Base-by-base conservation (phyloP, 1,284 basidiomycete genomes). In the Gomphus bonarii region DNA sequence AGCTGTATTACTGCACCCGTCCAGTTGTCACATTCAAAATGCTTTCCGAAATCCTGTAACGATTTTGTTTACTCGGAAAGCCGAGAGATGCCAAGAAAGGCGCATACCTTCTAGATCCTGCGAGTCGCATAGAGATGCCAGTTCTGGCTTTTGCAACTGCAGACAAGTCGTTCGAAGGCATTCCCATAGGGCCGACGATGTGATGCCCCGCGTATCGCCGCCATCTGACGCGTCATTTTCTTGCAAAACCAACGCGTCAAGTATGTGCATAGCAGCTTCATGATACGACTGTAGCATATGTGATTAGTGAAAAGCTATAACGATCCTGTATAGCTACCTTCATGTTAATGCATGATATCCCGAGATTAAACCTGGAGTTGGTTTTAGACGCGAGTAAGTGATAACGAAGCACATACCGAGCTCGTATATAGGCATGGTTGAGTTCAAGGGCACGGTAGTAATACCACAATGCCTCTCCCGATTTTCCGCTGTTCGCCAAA, bases 371-470 rank as follows among this genome's bases (percentile, higher is more conserved):
- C 61, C 91, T 89, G 55, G 36, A 47, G 16, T 54, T 55, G 40
- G 50, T 48, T 58, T 56, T 20, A 58, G 40, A 10, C 14, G 20
- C 60, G 46, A 49, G 46, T 16, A 20, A 48, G 53, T 40, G 56
- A 54, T 20, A 8, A 20, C 35, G 56, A 57, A 51, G 20, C 47
- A 68, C 71, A 59, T 58, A 85, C 85, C 90, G 80, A 9, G 93
- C 93, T 60, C 97, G 85, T 56, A 97, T 94, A 69, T 98, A 99
- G 38, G 82, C 81, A 4, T 95, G 95, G 66, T 97, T 93, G 57
- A 97, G 75, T 61, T 91, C 86, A 40, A 99, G 76, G 2, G 95
- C 97, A 52, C 82, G 82, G 66, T 88, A 82, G 70, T 99, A 99
- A 70, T 92, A 97, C 62, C 87, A 75, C 16, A 97, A 76, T 9